Base-by-base conservation (phyloP, 164 flowering plant genomes). In the Malania oleifera region DNA sequence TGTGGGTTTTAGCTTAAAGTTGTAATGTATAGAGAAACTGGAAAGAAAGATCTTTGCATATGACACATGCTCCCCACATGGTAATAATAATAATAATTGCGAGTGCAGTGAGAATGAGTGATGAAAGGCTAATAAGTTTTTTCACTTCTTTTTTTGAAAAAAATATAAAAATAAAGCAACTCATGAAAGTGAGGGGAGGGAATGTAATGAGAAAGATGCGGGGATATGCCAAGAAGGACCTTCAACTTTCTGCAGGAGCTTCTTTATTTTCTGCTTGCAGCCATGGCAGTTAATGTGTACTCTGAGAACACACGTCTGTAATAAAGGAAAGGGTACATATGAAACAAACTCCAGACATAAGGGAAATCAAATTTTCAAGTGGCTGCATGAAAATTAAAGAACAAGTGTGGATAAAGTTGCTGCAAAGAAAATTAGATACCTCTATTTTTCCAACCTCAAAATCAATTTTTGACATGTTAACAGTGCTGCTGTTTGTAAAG, bases 201-300 rank as follows among this genome's bases (percentile, higher is more conserved):
- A 50, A 26, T 4, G 17, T 4, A 8, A 39, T 39, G 11, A 39
- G 17, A 8, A 14, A 13, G 17, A 14, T 39, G n/a, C n/a, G n/a
- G n/a, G n/a, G n/a, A 39, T 37, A n/a, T 20, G 29, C 1, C 13
- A 40, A 4, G 37, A 0, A 38, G 40, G 7, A 71, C 79, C 79
- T 64, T 71, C 74, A 57, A 75, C 64, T 47, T 43, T 75, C n/a
- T 7, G 41, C 26, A 75, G 76, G 7, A 67, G 60, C 58, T 71
- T 75, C 69, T 57, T 72, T 56, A 75, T 76, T 66, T 66, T 75
- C 23, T 31, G 59, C 50, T 58, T 52, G 73, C 79, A 75, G 0
- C 79, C 79, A 41, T 63, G 56, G 39, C 79, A 75, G 63, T 75
- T 56, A 6, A 75, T 58, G 61, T 69, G 61, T 8, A 71, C 79